These are phyloP conservation scores for Lachnellula arida DNA, from an alignment of 2,329 filamentous ascomycete species.

Conservation along the genomic window DNA sequence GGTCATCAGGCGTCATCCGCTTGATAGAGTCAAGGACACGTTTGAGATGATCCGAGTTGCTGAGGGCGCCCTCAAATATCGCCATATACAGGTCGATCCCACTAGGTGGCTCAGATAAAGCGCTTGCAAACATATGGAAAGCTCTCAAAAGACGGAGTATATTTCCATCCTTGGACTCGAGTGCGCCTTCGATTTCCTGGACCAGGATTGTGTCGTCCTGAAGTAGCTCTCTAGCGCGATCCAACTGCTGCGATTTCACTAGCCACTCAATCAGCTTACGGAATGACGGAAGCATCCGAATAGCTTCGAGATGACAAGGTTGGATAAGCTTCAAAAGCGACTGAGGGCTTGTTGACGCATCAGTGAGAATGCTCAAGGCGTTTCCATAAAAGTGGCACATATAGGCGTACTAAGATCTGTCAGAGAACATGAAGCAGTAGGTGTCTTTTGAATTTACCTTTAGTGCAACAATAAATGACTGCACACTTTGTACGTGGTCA, in stretches of 20 bases:
- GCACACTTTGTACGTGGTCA: conserved; percentile 72
- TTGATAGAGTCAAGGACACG: conserved; percentile 44
- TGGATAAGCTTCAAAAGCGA: conserved; percentile 40
- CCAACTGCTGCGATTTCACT: conserved; percentile 40
- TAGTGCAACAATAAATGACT: conserved; percentile 64
- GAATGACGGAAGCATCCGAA: conserved; percentile 68
- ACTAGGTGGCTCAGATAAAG: conserved; percentile 10
- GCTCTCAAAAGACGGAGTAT: conserved; percentile 43
- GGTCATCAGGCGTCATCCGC: conserved; percentile 51
- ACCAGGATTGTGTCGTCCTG: conserved; percentile 55
- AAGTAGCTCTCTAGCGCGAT: conserved; percentile 49
- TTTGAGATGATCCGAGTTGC: conserved; percentile 50
- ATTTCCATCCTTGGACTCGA: conserved; percentile 36
- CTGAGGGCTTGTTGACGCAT: conserved; percentile 29
- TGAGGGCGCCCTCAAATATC: conserved; percentile 49
- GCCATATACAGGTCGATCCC: conserved; percentile 54
- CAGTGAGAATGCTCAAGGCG: conserved; percentile 60
- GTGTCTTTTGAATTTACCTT: conserved; percentile 44
- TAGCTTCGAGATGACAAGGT: conserved; percentile 58
- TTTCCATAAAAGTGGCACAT: conserved; percentile 86
- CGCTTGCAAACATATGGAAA: conserved; percentile 41
- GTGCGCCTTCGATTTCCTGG: conserved; percentile 35
- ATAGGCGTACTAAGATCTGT: conserved; percentile 60
- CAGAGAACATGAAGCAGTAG: not conserved
- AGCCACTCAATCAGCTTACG: conserved; percentile 46